A percentile compares a stretch with the other conserved stretches of the same genome.
phyloP scores from a whole-genome alignment of 192 early-diverging fungal species.

The Coemansia sp. region DNA sequence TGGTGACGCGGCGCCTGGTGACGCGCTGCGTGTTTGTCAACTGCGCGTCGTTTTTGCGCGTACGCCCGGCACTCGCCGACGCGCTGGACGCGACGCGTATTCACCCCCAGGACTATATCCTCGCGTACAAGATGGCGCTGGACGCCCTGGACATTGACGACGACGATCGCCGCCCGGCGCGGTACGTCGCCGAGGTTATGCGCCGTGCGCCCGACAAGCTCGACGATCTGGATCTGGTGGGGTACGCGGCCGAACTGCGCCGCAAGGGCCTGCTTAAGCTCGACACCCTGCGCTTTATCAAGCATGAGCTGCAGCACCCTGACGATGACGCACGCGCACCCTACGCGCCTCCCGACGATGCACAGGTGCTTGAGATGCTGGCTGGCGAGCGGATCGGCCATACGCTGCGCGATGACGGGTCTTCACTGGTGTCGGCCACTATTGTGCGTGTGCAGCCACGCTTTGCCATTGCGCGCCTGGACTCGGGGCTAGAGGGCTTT shows the following conservation, averaged over 20 bases:
- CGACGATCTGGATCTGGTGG: slow-evolving; percentile 82
- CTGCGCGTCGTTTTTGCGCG: slow-evolving; percentile 85
- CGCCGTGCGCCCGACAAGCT: slow-evolving; percentile 71
- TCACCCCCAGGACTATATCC: slow-evolving; percentile 92
- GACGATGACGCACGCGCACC: slow-evolving; percentile 69
- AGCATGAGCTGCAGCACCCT: slow-evolving; percentile 81
- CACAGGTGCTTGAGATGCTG: slow-evolving; percentile 77
- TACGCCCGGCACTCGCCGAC: slow-evolving; percentile 69
- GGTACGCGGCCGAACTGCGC: slow-evolving; percentile 84
- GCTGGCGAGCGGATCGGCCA: slow-evolving; percentile 73
- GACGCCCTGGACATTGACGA: slow-evolving; percentile 90
- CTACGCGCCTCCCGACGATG: slow-evolving; percentile 57
- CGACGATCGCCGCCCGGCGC: slow-evolving; percentile 65
- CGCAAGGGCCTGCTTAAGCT: slow-evolving; percentile 74
- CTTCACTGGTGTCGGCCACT: slow-evolving; percentile 64
- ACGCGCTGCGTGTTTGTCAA: slow-evolving; percentile 85
- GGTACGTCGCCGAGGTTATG: slow-evolving; percentile 77
- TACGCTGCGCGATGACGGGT: slow-evolving; percentile 60
- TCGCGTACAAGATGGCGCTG: slow-evolving; percentile 94
- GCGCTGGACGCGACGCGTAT: slow-evolving; percentile 92
- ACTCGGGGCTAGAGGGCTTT: slow-evolving; percentile 82
- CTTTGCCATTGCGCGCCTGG: slow-evolving; percentile 71
- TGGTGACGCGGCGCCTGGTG: slow-evolving; percentile 65
- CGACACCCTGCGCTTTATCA: slow-evolving; percentile 79
- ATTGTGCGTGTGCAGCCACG: slow-evolving; percentile 70